Base-by-base conservation (phyloP, 1,139 yeast species). In the Yamadazyma siamensis region DNA sequence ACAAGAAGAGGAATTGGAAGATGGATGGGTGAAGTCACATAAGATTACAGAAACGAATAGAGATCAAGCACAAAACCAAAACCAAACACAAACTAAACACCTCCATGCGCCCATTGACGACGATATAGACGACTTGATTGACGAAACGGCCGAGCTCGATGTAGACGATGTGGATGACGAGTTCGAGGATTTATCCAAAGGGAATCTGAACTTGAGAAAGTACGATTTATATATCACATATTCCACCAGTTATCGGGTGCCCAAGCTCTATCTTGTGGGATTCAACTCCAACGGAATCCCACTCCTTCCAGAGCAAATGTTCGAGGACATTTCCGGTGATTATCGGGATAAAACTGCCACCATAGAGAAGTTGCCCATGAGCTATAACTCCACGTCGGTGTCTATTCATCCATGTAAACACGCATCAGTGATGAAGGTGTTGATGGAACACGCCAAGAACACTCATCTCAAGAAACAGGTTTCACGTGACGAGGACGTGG, bases 321-420 rank as follows among this genome's bases (percentile, higher is more conserved):
- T 88, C 61, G 94, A 89, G 49, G 99, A 91, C 54, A 87, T 91
- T 31, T 77, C 89, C 8, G 75, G 82, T 21, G 99, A 91, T 54
- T 91, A 91, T 58, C 77, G 91, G 50, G 89, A 89, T 50, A 91
- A 91, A 59, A 94, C 99, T 0, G 98, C 94, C 18, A 91, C 99
- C 1, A 89, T 91, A 40, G 99, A 91, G 56, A 78, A 76, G 41
- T 80, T 95, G 6, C 98, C 98, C 4, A 89, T 89, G 46, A 70
- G 80, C 33, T 76, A 74, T 33, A 78, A 80, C 50, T 75, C 91
- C 21, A 84, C 94, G 0, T 73, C 94, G 13, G 89, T 94, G 6
- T 86, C 95, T 6, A 89, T 91, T 32, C 99, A 91, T 53, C 99
- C 99, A 1, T 91, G 99, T 55, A 80, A 82, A 43, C 99, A 91